phyloP scores from a whole-genome alignment of 148 eudicot genomes.

The Persicaria tinctoria region DNA sequence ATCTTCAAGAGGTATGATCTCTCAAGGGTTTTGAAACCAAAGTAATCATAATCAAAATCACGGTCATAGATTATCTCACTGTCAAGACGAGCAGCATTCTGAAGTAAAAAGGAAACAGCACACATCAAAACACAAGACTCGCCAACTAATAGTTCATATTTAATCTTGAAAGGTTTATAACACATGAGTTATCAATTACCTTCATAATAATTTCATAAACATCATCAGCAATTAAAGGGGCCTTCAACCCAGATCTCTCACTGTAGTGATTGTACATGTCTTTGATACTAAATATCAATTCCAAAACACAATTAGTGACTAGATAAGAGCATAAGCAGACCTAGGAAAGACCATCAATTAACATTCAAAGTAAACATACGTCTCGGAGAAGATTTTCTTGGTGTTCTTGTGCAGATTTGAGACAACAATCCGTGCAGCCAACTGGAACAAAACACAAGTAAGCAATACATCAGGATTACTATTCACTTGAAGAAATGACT shows the following conservation, averaged over 20 bases:
- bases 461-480: neutral
- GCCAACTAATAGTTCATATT: neutral
- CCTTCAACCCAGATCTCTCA: slow-evolving; percentile 70
- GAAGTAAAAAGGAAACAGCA: slow-evolving; percentile 9
- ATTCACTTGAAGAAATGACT: neutral
- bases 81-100: slow-evolving; percentile 89
- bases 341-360: neutral
- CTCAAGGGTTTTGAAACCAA: slow-evolving; percentile 96
- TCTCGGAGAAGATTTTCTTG: slow-evolving; percentile 76
- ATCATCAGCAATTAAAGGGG: slow-evolving; percentile 88
- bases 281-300: slow-evolving; percentile 41
- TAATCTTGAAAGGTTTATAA: neutral
- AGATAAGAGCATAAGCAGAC: neutral
- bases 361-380: slow-evolving; percentile 37
- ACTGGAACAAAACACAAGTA: slow-evolving; percentile 23
- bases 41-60: slow-evolving; percentile 95
- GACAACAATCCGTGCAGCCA: slow-evolving; percentile 90
- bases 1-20: slow-evolving; percentile 83
- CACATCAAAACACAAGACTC: neutral
- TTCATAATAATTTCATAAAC: slow-evolving; percentile 86
- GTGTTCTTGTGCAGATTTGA: slow-evolving; percentile 93
- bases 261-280: slow-evolving; percentile 66
- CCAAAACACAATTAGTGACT: neutral
- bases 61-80: slow-evolving; percentile 95
- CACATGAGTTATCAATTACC: slow-evolving; percentile 32